Percentiles rank a stretch among this genome's conserved stretches.
These are phyloP conservation scores for Tephrocybe sp. DNA, from an alignment of 768 basidiomycete species.

Conservation along the genomic window DNA sequence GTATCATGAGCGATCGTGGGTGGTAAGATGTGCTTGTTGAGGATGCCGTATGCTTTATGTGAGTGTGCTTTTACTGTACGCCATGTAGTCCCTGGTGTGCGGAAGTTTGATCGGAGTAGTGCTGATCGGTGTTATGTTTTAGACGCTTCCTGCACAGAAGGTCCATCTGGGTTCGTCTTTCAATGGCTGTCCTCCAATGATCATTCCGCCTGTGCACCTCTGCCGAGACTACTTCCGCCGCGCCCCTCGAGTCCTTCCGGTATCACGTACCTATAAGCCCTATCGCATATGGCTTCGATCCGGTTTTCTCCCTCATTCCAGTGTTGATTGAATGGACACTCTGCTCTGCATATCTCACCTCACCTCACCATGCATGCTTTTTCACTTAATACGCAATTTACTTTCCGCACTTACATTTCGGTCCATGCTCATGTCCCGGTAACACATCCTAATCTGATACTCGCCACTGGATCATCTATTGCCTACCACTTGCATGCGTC, in stretches of 20 bases:
- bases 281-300: neutral
- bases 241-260: no score
- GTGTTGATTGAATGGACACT: neutral
- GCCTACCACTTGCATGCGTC: constrained; percentile 1
- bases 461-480: neutral
- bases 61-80: constrained; percentile 1
- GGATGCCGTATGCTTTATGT: neutral
- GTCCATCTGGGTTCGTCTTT: no score
- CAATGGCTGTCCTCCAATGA: no score
- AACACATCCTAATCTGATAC: neutral
- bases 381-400: constrained; percentile 1
- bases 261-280: neutral
- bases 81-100: neutral
- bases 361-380: neutral
- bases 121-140: neutral
- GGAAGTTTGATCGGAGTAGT: neutral
- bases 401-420: neutral
- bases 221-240: no score
- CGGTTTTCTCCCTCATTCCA: neutral
- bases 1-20: neutral
- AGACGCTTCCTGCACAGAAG: neutral
- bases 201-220: no score
- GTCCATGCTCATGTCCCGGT: neutral
- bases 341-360: neutral
- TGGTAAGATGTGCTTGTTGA: neutral